phyloP scores from a whole-genome alignment of 345 rosid species.

The Eucalyptus curtisii region DNA sequence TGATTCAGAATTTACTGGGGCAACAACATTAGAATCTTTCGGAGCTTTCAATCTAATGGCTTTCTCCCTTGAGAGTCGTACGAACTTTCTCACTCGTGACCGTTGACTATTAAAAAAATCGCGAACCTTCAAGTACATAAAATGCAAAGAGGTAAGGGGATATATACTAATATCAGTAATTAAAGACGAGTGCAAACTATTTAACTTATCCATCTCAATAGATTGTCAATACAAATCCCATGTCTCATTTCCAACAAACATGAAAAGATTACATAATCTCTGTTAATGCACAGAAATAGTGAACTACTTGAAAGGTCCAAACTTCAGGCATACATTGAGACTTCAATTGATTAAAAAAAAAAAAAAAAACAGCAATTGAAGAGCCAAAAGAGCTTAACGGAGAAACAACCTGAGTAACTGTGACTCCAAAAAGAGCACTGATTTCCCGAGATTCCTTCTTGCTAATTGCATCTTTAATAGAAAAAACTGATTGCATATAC shows the following conservation, averaged over 20 bases:
- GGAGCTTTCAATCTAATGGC: conserved; percentile 19
- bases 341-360: neutral
- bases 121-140: conserved; percentile 38
- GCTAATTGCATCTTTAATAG: conserved; percentile 88
- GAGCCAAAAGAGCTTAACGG: neutral
- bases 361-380: neutral
- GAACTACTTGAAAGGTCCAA: neutral
- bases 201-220: neutral
- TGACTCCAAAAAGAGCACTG: conserved; percentile 83
- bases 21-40: conserved; percentile 9
- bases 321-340: neutral
- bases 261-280: neutral
- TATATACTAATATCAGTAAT: neutral
- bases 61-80: conserved; percentile 76
- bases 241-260: neutral
- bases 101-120: conserved; percentile 85
- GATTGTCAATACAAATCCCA: neutral
- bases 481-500: conserved; percentile 81
- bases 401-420: conserved; percentile 65
- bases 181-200: neutral
- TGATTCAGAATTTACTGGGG: conserved; percentile 20
- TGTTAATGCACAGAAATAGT: neutral
- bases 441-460: conserved; percentile 93
- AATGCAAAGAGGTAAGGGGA: neutral
- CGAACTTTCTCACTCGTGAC: conserved; percentile 73